phyloP scores from a whole-genome alignment of 2,329 filamentous ascomycete genomes.

The Paracoccidioides brasiliensis region DNA sequence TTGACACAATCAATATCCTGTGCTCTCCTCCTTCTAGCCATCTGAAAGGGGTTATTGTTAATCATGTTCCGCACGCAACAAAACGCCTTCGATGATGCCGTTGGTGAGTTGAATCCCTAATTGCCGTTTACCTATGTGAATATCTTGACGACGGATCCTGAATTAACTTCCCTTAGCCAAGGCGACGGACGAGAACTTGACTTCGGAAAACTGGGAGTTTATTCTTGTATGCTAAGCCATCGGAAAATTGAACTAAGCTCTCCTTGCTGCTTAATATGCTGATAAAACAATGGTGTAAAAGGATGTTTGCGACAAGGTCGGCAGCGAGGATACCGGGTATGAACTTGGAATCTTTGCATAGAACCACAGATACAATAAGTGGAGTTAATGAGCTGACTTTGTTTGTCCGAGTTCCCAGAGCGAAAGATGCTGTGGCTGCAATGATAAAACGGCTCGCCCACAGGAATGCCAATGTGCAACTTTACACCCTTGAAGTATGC shows the following conservation, averaged over 20 bases:
- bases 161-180: constrained; percentile 39
- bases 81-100: constrained; percentile 57
- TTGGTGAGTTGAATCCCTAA: constrained; percentile 39
- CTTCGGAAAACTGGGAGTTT: constrained; percentile 66
- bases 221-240: constrained; percentile 39
- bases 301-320: constrained; percentile 50
- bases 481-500: constrained; percentile 75
- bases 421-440: constrained; percentile 76
- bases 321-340: constrained; percentile 37
- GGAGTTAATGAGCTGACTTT: constrained; percentile 3
- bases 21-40: not conserved
- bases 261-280: not conserved
- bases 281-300: constrained; percentile 15
- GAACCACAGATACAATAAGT: not conserved
- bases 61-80: constrained; percentile 50
- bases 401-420: constrained; percentile 24
- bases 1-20: not conserved
- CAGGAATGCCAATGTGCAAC: constrained; percentile 88
- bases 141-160: not conserved
- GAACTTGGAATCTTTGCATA: constrained; percentile 3
- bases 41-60: not conserved
- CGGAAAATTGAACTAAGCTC: not conserved
- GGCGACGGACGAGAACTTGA: constrained; percentile 96
- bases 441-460: constrained; percentile 87
- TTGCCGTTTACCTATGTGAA: not conserved